Evolutionary conservation across 148 eudicot species (phyloP), one percentile per base, ranked within the genome.

Genomic region (Euryodendron excelsum): DNA sequence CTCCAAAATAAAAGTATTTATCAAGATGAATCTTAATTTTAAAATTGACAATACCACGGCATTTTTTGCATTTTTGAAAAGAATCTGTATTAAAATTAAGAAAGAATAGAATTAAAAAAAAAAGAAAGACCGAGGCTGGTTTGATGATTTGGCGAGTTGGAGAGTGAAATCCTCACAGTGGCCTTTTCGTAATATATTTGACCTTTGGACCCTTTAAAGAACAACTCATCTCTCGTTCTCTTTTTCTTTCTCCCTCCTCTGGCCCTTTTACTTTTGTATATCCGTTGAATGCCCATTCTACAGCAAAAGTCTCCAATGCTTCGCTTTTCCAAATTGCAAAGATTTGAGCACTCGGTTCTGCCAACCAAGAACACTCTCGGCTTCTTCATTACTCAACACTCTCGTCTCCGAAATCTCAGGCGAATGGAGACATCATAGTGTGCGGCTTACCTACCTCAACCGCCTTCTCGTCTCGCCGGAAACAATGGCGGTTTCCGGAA

Each of bases 401-500:
- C 45, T 69, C 53, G 23, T 34, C 33, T 31, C 23, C 10, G 37
- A 33, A 52, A 27, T 47, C 33, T 71, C 39, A 11, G 34, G 8
- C 59, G 2, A 47, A 48, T 48, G 74, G 59, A 28, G 1, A 50
- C 3, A 47, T 52, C 25, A 3, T 71, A 28, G 63, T 25, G 1
- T 2, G 18, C 9, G 1, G 2, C 7, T 0, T 7, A 33, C 28
- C 37, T 30, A 52, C 18, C 14, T 30, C 74, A 0, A 4, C 10
- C 3, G 9, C 39, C 30, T 30, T 20, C 72, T 60, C 65, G 10
- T 18, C 34, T 48, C 45, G 74, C 75, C 72, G 72, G 69, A 28
- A 66, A 77, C 74, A 78, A 91, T 89, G 92, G 77, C 85, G 69
- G 67, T 23, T 36, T 68, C 85, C 81, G 76, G 47, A n/a, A n/a